Evolutionary conservation across 352 stramenopile species (phyloP), one percentile per base, ranked within the genome.

Genomic region (Peronospora destructor): DNA sequence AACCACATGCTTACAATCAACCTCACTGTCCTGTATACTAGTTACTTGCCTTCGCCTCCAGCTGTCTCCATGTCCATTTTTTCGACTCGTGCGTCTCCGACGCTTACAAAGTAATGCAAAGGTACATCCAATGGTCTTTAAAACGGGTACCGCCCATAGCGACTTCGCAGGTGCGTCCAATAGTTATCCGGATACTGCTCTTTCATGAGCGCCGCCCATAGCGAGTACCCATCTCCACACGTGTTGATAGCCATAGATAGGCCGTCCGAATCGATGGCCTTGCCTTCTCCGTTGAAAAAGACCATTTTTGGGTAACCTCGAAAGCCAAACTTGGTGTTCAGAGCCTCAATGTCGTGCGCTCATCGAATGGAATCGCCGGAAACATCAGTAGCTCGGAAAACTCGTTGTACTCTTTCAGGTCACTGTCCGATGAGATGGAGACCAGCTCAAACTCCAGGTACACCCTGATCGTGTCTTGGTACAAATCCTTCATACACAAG

Each of bases 371-470:
- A 14, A 99, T 36, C 11, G 96, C 93, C 10, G 95, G 62, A 85
- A 96, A 99, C 46, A 80, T 83, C 76, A 98, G 90, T 52, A 93
- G 60, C 5, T 58, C 69, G 56, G 94, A 98, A 68, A 98, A 97
- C 61, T 95, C 78, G 37, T 86, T 65, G 37, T 97, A 97, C 17
- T 59, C 59, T 13, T 53, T 43, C 25, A 68, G 28, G 50, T 87
- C 84, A 39, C 74, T 73, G 67, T 96, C 86, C 48, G 82, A 85
- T 17, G 81, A 94, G 36, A 96, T 64, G 49, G 94, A 96, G 6
- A 97, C 53, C 35, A 97, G 61, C 69, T 97, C 87, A 34, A 97
- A 87, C 42, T 95, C 78, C 16, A 75, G 71, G 64, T 91, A 76
- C 44, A 89, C 66, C 41, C 89, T 78, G 42, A 92, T 56, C 55